Percentiles rank a stretch among this genome's conserved stretches.
phyloP scores from a whole-genome alignment of 2,329 filamentous ascomycete genomes.

The Chalara sp. region DNA sequence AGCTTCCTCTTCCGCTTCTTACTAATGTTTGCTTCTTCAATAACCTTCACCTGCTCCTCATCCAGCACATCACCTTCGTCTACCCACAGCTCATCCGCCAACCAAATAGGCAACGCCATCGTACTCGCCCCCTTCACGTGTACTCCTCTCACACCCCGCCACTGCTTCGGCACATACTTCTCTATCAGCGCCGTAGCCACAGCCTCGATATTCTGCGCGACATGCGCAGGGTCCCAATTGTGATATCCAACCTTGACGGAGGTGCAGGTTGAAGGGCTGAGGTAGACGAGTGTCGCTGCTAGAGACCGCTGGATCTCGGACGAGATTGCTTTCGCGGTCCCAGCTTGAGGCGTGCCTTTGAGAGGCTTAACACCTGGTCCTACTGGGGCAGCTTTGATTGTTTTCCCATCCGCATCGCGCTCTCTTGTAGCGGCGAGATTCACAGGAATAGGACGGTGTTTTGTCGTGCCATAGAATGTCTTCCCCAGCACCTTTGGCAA shows the following conservation, averaged over 20 bases:
- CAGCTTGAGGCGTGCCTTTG: slow-evolving; percentile 38
- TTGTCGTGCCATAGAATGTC: slow-evolving; percentile 78
- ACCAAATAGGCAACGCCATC: slow-evolving; percentile 85
- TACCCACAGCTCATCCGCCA: slow-evolving; percentile 86
- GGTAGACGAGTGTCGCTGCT: slow-evolving; percentile 69
- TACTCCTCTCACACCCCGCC: slow-evolving; percentile 76
- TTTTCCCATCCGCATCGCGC: slow-evolving; percentile 50
- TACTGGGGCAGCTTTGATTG: slow-evolving; percentile 49
- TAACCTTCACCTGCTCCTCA: slow-evolving; percentile 34
- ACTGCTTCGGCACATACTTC: slow-evolving; percentile 78
- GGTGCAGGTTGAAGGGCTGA: slow-evolving; percentile 73
- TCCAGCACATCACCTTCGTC: slow-evolving; percentile 68
- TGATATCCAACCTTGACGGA: slow-evolving; percentile 74
- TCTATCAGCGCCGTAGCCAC: slow-evolving; percentile 65
- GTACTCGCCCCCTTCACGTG: slow-evolving; percentile 91
- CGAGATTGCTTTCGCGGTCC: slow-evolving; percentile 49
- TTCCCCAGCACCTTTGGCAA: slow-evolving; percentile 80
- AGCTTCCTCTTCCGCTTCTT: slow-evolving; percentile 8
- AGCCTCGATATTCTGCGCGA: slow-evolving; percentile 74
- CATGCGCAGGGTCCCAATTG: slow-evolving; percentile 64
- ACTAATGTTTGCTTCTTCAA: slow-evolving; percentile 5
- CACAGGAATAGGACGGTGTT: slow-evolving; percentile 83
- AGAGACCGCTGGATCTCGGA: slow-evolving; percentile 77
- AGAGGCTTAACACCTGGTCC: slow-evolving; percentile 7
- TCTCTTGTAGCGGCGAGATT: slow-evolving; percentile 56